Base-by-base conservation (phyloP, 2,329 filamentous ascomycete species). In the Colletotrichum simmondsii region DNA sequence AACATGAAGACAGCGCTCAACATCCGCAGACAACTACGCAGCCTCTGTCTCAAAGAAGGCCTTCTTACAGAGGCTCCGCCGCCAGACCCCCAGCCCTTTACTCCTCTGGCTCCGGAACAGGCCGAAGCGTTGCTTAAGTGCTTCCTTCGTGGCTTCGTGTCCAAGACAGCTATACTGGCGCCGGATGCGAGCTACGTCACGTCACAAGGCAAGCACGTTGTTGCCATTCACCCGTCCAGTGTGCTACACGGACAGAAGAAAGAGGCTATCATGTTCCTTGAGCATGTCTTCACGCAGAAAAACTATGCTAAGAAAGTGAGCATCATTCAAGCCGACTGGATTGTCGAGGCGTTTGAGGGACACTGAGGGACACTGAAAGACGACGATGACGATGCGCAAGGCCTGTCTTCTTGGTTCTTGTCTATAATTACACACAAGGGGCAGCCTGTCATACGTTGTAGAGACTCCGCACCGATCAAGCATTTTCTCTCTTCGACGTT, bases 231-330 rank as follows among this genome's bases (percentile, higher is more conserved):
- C 76, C 91, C 91, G 0, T 86, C 89, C 0, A 92, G 91, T 75
- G 88, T 91, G 0, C 76, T 92, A 60, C 89, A 91, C 74, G 90
- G 91, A 0, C 85, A 88, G 76, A 92, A 92, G 80, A 87, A 86
- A 77, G 90, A 92, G 80, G 90, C 90, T 4, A 91, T 93, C 78
- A 91, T 93, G 90, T 93, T 92, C 74, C 79, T 92, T 11, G 91
- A 93, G 75, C 89, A 92, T 75, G 90, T 92, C 0, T 92, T 89
- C 76, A 93, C 91, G 1, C 87, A 87, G 66, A 92, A 91, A 81
- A 92, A 89, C 76, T 92, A 92, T 72, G 91, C 88, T 0, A 92
- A 92, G 79, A 92, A 90, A 79, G 90, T 92, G 72, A 92, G 89
- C 80, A 87, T 86, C 1, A 86, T 92, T 19, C 88, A 91, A 72